These are phyloP conservation scores for Boletellus deceptivus DNA, from an alignment of 1,284 basidiomycete species.

Conservation along the genomic window DNA sequence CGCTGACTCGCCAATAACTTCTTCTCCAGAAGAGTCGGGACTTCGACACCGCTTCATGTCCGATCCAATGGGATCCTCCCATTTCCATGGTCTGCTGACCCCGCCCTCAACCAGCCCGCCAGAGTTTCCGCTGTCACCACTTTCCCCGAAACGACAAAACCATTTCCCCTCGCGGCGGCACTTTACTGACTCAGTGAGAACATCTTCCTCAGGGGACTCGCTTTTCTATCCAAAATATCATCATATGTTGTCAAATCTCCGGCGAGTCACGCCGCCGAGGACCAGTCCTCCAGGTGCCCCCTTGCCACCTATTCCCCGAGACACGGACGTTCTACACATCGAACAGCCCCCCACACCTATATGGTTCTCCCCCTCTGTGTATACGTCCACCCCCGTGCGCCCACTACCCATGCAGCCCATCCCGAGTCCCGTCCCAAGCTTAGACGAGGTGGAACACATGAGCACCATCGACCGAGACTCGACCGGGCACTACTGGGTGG, in stretches of 20 bases:
- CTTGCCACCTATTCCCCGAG: too few species aligned
- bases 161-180: slow-evolving; percentile 6
- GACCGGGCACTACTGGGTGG: too few species aligned
- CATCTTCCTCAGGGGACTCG: slow-evolving; percentile 16
- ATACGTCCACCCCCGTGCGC: too few species aligned
- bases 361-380: too few species aligned
- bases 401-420: too few species aligned
- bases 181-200: neutral
- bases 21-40: slow-evolving; percentile 20
- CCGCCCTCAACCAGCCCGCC: slow-evolving; percentile 10
- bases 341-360: too few species aligned
- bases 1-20: slow-evolving; percentile 14
- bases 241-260: slow-evolving; percentile 3
- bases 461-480: too few species aligned
- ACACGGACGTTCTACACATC: too few species aligned
- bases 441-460: too few species aligned
- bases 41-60: slow-evolving; percentile 9
- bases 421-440: too few species aligned
- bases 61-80: slow-evolving; percentile 1
- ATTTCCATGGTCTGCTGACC: slow-evolving; percentile 1
- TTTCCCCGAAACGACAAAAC: neutral
- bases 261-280: neutral
- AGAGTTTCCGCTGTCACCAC: neutral
- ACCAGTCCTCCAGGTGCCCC: too few species aligned
- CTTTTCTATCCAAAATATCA: slow-evolving; percentile 6